These are phyloP conservation scores for Raphanus hybrid DNA, from an alignment of 441 rosid species.

Conservation along the genomic window DNA sequence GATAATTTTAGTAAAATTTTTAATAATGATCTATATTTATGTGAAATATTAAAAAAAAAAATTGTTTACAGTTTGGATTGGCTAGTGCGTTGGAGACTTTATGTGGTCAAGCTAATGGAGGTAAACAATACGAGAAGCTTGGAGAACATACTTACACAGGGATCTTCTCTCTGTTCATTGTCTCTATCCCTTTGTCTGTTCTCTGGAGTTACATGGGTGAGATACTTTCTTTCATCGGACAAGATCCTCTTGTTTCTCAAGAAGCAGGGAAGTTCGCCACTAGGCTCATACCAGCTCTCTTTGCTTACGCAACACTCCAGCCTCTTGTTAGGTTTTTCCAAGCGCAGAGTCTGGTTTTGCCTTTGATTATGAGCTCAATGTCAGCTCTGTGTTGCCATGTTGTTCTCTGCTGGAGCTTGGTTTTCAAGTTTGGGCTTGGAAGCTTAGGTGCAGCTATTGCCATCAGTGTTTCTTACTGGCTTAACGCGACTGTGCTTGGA, in stretches of 20 bases:
- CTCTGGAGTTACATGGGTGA: conserved; percentile 72
- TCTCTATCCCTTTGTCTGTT: conserved; percentile 55
- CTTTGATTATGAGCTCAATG: conserved; percentile 65
- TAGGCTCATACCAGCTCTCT: conserved; percentile 73
- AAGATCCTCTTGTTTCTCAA: conserved; percentile 66
- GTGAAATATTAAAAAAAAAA: background rate
- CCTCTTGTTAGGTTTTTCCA: conserved; percentile 65
- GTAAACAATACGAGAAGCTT: conserved; percentile 60
- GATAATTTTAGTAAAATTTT: background rate
- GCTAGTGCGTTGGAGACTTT: conserved; percentile 80
- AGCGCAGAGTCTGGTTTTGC: conserved; percentile 65
- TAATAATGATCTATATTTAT: background rate
- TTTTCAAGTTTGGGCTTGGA: conserved; percentile 57
- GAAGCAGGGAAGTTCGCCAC: conserved; percentile 67
- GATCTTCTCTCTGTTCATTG: conserved; percentile 55
- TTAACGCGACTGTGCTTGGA: conserved; percentile 59
- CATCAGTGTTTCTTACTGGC: conserved; percentile 66
- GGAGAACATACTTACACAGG: conserved; percentile 70
- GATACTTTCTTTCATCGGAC: conserved; percentile 60
- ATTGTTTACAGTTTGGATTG: conserved; percentile 64
- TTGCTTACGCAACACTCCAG: conserved; percentile 65
- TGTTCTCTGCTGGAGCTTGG: conserved; percentile 64
- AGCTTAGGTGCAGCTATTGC: conserved; percentile 75
- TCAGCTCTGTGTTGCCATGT: conserved; percentile 56
- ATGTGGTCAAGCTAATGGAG: conserved; percentile 88